Evolutionary conservation across 257 asterid species (phyloP), one percentile per base, ranked within the genome.

Genomic region (Phtheirospermum japonicum): DNA sequence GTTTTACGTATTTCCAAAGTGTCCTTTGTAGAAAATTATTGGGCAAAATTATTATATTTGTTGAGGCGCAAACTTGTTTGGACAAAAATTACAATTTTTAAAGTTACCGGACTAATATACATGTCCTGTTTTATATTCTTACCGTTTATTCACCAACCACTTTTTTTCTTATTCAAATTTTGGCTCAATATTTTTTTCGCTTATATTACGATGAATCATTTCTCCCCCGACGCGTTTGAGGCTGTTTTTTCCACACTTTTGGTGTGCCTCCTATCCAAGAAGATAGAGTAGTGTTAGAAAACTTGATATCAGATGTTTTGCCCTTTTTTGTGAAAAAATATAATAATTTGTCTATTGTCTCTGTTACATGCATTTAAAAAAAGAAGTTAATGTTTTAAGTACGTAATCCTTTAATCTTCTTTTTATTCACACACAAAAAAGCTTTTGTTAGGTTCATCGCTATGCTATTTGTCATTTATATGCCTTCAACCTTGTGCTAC

Each of bases 261-360:
- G 70, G 71, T 48, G 54, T 66, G 79, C 48, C 66, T n/a, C 66
- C 63, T 66, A 74, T 63, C 74, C 83, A 50, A 65, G 80, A 75
- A 74, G 78, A 75, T 69, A 65, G 78, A 68, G 49, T 73, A 75
- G 65, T 48, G 71, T 56, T 61, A 28, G 51, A 36, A 57, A 63
- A 59, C 37, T 65, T 51, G 71, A 50, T 58, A 65, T 43, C 63
- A 57, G 48, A 69, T 73, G 79, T 72, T 71, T 74, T 64, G 53
- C 75, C 73, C 52, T 39, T 67, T 69, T 66, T 67, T 66, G 73
- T 63, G 69, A 67, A 63, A 71, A 55, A 20, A 60, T 37, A 64
- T 48, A 48, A 39, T 43, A 51, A 61, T 51, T 7, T 75, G 79
- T 74, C 64, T 73, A 64, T 66, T 63, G 74, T 66, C 72, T 54